Conservation (phyloP, 2,329 filamentous ascomycete species). For the Chrysoporthe deuterocubensis region DNA sequence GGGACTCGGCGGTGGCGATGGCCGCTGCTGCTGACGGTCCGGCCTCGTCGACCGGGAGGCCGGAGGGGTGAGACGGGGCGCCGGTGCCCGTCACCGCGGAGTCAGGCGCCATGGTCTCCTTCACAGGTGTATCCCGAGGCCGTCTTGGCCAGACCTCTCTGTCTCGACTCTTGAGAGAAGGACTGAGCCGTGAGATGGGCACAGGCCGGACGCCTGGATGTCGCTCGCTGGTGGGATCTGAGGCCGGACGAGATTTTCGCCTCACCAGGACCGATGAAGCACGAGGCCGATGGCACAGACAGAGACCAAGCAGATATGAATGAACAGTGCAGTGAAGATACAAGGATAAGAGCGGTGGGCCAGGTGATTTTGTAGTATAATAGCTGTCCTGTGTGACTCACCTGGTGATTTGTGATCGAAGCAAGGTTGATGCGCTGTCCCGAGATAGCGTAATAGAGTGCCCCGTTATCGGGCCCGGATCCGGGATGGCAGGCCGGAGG, state of each 20-base stretch:
- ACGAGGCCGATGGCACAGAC: too few species aligned
- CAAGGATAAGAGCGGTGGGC: neutral
- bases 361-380: neutral
- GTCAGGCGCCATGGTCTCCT: constrained; percentile 10
- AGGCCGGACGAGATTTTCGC: too few species aligned
- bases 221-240: too few species aligned
- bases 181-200: too few species aligned
- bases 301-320: too few species aligned
- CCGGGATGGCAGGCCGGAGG: neutral
- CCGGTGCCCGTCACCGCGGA: constrained; percentile 5
- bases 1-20: constrained; percentile 1
- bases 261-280: too few species aligned
- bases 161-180: too few species aligned
- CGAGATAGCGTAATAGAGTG: constrained; percentile 3
- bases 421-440: neutral
- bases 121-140: too few species aligned
- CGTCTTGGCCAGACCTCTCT: too few species aligned
- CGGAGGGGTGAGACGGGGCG: constrained; percentile 10
- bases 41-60: constrained; percentile 21
- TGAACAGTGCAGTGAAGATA: neutral
- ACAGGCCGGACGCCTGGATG: too few species aligned
- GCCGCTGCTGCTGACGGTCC: constrained; percentile 13
- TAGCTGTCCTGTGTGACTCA: neutral
- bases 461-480: constrained; percentile 15
- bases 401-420: neutral